These are phyloP conservation scores for Endothia cerciana DNA, from an alignment of 2,329 filamentous ascomycete species.

Conservation along the genomic window DNA sequence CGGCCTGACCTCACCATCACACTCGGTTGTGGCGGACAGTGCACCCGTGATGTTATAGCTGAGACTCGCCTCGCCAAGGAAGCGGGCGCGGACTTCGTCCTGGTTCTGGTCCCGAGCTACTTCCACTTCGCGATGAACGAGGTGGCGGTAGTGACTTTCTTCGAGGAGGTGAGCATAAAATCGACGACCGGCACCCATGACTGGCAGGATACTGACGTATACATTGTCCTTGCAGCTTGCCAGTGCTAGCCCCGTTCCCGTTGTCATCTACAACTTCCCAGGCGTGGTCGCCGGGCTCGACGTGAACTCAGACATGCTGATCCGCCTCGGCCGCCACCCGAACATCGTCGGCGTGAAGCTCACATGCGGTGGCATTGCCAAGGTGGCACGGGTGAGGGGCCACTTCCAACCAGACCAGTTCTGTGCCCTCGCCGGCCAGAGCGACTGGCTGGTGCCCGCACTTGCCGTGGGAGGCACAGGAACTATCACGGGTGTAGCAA, in stretches of 20 bases:
- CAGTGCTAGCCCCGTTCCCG: slow-evolving; percentile 60
- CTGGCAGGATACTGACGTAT: not conserved
- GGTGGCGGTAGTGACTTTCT: slow-evolving; percentile 65
- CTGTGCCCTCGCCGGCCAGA: slow-evolving; percentile 70
- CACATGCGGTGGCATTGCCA: slow-evolving; percentile 73
- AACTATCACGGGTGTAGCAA: slow-evolving; percentile 63
- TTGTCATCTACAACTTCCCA: slow-evolving; percentile 76
- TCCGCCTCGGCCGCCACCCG: slow-evolving; percentile 57
- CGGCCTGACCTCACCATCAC: slow-evolving; percentile 65
- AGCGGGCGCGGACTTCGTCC: slow-evolving; percentile 68
- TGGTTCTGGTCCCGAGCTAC: slow-evolving; percentile 73
- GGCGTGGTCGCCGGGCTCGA: slow-evolving; percentile 69
- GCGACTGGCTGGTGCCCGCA: slow-evolving; percentile 68
- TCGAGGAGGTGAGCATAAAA: slow-evolving; percentile 49
- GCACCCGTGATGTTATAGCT: slow-evolving; percentile 67
- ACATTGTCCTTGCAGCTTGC: slow-evolving; percentile 47
- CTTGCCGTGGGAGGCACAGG: slow-evolving; percentile 60
- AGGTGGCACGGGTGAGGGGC: slow-evolving; percentile 61
- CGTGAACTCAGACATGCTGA: slow-evolving; percentile 68
- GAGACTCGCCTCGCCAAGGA: slow-evolving; percentile 65
- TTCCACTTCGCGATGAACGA: slow-evolving; percentile 67
- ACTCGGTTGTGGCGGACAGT: slow-evolving; percentile 68
- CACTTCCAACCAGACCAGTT: slow-evolving; percentile 58
- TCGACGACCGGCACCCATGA: slow-evolving; percentile 36
- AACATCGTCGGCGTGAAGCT: slow-evolving; percentile 74